These are phyloP conservation scores for Blattamonas nauphoetae DNA, from an alignment of 78 protist species.

Conservation along the genomic window DNA sequence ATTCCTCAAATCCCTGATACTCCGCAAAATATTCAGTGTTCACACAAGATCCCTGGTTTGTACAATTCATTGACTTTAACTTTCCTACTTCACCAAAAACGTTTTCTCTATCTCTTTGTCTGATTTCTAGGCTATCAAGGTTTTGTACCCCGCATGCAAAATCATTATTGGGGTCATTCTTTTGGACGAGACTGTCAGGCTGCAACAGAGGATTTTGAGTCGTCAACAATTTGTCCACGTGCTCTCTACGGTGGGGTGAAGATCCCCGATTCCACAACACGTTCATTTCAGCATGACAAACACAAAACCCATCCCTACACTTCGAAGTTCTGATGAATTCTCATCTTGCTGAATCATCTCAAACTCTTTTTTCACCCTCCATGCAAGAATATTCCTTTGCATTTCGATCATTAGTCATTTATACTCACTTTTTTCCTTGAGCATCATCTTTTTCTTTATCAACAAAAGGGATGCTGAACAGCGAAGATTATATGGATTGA, in stretches of 20 bases:
- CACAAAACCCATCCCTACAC: background rate
- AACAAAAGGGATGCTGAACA: too few species aligned
- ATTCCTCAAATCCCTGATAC: background rate
- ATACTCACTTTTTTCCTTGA: too few species aligned
- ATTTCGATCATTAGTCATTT: too few species aligned
- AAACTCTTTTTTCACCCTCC: too few species aligned
- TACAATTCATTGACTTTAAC: background rate
- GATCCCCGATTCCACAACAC: background rate
- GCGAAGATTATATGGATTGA: too few species aligned
- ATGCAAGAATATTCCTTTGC: too few species aligned
- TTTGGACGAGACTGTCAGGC: background rate
- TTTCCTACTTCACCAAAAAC: too few species aligned
- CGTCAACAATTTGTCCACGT: background rate
- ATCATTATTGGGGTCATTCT: background rate
- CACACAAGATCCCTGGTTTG: background rate
- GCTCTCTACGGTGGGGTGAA: background rate
- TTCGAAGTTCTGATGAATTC: background rate
- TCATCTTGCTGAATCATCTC: too few species aligned
- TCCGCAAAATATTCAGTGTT: background rate
- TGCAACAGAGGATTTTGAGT: background rate
- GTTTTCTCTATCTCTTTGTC: background rate
- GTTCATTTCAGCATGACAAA: background rate
- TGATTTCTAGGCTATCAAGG: background rate
- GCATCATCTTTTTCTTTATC: too few species aligned
- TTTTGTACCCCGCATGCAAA: background rate